Evolutionary conservation across 495 filamentous ascomycete species (phyloP).

Genomic region (Massariosphaeria phaeospora): DNA sequence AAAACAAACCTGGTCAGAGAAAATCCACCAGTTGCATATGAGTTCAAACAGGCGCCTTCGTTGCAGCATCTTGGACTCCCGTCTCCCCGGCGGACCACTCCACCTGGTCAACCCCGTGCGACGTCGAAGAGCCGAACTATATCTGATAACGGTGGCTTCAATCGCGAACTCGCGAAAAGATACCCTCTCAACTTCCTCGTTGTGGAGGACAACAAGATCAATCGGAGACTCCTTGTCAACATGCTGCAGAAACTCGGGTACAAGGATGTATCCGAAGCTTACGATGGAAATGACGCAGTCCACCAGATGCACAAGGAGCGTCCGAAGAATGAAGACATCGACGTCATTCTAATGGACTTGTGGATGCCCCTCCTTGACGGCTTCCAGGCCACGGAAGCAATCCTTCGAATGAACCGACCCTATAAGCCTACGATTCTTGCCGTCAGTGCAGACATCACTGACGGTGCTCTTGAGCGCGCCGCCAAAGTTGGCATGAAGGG

Average conservation of each 20-base stretch:
- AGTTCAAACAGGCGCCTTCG: background rate
- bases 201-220: constrained; percentile 76
- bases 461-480: constrained; percentile 59
- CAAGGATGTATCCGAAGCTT: constrained; percentile 56
- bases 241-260: constrained; percentile 72
- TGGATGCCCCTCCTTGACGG: constrained; percentile 87
- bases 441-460: constrained; percentile 73
- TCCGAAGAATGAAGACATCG: constrained; percentile 46
- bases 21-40: background rate
- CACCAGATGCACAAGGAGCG: constrained; percentile 50
- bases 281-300: constrained; percentile 69
- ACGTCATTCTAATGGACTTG: constrained; percentile 74
- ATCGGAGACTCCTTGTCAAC: constrained; percentile 65
- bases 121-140: constrained; percentile 11
- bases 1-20: background rate
- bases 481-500: constrained; percentile 67
- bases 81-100: constrained; percentile 18
- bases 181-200: constrained; percentile 67
- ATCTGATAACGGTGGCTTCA: constrained; percentile 26
- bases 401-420: constrained; percentile 48
- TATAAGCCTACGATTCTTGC: constrained; percentile 54
- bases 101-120: constrained; percentile 11
- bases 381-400: constrained; percentile 65
- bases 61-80: constrained; percentile 22
- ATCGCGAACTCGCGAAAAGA: constrained; percentile 51